Evolutionary conservation across 495 filamentous ascomycete species (phyloP).

Genomic region (Daldinia childiae): DNA sequence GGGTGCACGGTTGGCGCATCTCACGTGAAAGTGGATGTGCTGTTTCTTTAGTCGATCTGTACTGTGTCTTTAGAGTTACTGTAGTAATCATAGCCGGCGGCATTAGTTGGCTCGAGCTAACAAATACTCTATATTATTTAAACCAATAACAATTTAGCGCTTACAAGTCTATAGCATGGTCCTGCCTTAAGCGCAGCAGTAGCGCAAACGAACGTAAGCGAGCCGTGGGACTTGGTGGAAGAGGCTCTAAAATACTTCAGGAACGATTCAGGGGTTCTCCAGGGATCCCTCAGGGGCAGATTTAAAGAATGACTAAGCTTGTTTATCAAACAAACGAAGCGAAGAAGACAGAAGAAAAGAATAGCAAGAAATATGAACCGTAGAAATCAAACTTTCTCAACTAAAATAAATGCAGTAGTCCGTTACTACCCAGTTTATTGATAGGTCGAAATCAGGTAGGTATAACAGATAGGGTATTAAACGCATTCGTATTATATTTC

Average conservation of each 20-base stretch:
- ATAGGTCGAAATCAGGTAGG: background rate
- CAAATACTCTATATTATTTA: too few species aligned
- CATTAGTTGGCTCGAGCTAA: conserved; percentile 21
- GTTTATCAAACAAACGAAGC: background rate
- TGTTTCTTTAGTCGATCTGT: too few species aligned
- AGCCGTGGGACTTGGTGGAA: background rate
- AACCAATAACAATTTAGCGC: conserved; percentile 23
- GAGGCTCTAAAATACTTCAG: conserved; percentile 15
- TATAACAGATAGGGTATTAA: background rate
- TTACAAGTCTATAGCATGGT: background rate
- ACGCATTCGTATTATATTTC: background rate
- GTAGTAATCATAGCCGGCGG: conserved; percentile 24
- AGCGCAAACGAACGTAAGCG: conserved; percentile 6
- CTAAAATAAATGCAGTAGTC: background rate
- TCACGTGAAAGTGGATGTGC: too few species aligned
- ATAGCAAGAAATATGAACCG: background rate
- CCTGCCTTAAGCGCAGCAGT: conserved; percentile 14
- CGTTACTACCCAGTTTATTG: background rate
- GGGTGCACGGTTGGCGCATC: too few species aligned
- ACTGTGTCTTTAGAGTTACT: too few species aligned
- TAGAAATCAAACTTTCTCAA: background rate
- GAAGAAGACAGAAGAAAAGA: background rate
- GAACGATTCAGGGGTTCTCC: conserved; percentile 10
- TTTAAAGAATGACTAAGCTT: conserved; percentile 14
- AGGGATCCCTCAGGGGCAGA: conserved; percentile 12